These are phyloP conservation scores for Coleophoma cylindrospora DNA, from an alignment of 2,329 filamentous ascomycete species.

Conservation along the genomic window DNA sequence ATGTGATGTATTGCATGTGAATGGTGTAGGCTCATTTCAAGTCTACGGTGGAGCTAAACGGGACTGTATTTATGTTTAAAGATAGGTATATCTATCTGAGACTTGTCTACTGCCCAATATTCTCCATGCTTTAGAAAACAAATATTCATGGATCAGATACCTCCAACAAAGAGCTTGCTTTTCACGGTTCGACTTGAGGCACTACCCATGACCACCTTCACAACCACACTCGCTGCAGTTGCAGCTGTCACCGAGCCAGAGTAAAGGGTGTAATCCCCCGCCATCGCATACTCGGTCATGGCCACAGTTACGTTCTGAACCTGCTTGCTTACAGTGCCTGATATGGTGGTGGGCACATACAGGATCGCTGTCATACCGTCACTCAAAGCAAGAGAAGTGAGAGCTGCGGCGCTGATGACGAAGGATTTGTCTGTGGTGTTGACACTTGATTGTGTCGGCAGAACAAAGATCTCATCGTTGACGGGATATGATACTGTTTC, in stretches of 20 bases:
- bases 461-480: conserved; percentile 11
- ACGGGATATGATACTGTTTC: conserved; percentile 3
- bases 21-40: too few relatives aligned
- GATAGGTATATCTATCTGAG: too few relatives aligned
- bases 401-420: conserved; percentile 6
- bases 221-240: conserved; percentile 4
- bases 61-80: too few relatives aligned
- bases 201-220: conserved; percentile 7
- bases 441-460: conserved; percentile 4
- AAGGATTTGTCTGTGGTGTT: background rate
- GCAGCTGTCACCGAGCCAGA: background rate
- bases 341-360: conserved; percentile 6
- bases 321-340: conserved; percentile 3
- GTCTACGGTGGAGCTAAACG: too few relatives aligned
- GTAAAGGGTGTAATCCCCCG: conserved; percentile 9
- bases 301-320: conserved; percentile 2
- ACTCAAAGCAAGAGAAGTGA: conserved; percentile 1
- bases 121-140: too few relatives aligned
- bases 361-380: conserved; percentile 5
- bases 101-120: too few relatives aligned
- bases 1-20: too few relatives aligned
- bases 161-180: conserved; percentile 1
- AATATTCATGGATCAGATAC: background rate
- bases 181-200: conserved; percentile 8
- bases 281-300: conserved; percentile 1